phyloP scores from a whole-genome alignment of 2,329 filamentous ascomycete species.

The Zasmidium cellare region DNA sequence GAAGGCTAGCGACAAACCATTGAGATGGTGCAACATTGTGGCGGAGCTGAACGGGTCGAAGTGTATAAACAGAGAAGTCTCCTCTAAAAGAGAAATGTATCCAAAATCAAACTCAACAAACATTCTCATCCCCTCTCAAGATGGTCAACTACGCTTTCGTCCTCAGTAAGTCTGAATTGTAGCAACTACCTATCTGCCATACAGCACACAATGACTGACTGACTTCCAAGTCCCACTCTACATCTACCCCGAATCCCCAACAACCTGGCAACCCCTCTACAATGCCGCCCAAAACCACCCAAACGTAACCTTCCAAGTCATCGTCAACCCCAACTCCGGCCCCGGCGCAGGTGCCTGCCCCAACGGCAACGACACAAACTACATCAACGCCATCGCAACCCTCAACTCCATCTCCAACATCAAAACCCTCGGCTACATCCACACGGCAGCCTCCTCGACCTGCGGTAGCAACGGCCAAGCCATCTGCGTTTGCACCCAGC shows the following conservation, averaged over 20 bases:
- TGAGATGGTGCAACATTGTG: not conserved
- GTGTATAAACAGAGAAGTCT: not conserved
- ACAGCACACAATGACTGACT: too few species aligned
- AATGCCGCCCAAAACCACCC: slow-evolving; percentile 22
- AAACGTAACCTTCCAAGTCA: slow-evolving; percentile 22
- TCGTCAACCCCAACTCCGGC: slow-evolving; percentile 28
- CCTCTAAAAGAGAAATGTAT: not conserved
- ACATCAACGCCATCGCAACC: slow-evolving; percentile 26
- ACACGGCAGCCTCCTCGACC: not conserved
- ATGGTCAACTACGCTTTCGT: not conserved
- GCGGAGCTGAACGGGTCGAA: not conserved
- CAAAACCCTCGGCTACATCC: slow-evolving; percentile 29
- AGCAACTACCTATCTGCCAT: too few species aligned
- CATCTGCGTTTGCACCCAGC: slow-evolving; percentile 27
- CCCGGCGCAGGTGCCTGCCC: slow-evolving; percentile 24
- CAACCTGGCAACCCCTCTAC: slow-evolving; percentile 23
- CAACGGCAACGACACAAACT: slow-evolving; percentile 18
- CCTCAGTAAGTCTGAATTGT: not conserved
- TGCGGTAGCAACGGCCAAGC: slow-evolving; percentile 47
- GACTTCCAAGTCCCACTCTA: slow-evolving; percentile 17
- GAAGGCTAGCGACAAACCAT: not conserved
- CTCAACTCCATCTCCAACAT: slow-evolving; percentile 30
- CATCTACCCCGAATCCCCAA: slow-evolving; percentile 21
- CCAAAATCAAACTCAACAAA: not conserved
- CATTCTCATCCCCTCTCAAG: not conserved